Conservation (phyloP, 495 filamentous ascomycete genomes). For the Trichoderma parareesei region DNA sequence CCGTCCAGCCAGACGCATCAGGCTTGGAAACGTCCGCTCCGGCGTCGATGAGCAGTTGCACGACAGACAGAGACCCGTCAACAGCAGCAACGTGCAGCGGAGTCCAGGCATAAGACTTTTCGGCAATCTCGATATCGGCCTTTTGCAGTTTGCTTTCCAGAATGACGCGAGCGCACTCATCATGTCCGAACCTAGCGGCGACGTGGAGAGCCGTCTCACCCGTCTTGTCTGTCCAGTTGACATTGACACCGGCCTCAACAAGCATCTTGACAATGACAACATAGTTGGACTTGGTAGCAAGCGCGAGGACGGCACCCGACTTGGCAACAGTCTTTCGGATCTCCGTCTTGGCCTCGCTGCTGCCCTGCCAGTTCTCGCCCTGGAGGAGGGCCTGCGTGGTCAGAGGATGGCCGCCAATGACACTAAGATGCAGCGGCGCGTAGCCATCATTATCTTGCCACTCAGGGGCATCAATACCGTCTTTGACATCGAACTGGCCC, state of each 20-base stretch:
- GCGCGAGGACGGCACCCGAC: conserved; percentile 80
- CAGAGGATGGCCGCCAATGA: conserved; percentile 81
- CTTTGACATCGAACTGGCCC: conserved; percentile 73
- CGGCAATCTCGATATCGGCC: conserved; percentile 65
- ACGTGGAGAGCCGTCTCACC: conserved; percentile 93
- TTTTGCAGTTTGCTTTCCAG: conserved; percentile 63
- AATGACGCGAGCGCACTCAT: conserved; percentile 67
- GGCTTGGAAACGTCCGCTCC: conserved; percentile 62
- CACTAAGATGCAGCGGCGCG: conserved; percentile 84
- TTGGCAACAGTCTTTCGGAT: conserved; percentile 63
- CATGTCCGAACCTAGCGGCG: conserved; percentile 81
- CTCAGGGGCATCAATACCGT: conserved; percentile 72
- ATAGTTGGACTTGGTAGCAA: conserved; percentile 82
- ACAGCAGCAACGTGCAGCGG: conserved; percentile 87
- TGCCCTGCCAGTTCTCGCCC: conserved; percentile 65
- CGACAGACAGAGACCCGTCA: conserved; percentile 67
- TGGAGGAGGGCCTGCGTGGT: conserved; percentile 75
- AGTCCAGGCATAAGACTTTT: conserved; percentile 87
- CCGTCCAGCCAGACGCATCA: conserved; percentile 90
- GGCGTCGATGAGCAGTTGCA: conserved; percentile 60
- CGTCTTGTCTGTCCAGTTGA: conserved; percentile 87
- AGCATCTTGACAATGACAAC: conserved; percentile 73
- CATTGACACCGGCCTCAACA: conserved; percentile 83
- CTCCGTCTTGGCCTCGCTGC: conserved; percentile 47
- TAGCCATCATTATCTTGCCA: conserved; percentile 94